These are phyloP conservation scores for Tuber melanosporum DNA, from an alignment of 495 filamentous ascomycete genomes.

Conservation along the genomic window DNA sequence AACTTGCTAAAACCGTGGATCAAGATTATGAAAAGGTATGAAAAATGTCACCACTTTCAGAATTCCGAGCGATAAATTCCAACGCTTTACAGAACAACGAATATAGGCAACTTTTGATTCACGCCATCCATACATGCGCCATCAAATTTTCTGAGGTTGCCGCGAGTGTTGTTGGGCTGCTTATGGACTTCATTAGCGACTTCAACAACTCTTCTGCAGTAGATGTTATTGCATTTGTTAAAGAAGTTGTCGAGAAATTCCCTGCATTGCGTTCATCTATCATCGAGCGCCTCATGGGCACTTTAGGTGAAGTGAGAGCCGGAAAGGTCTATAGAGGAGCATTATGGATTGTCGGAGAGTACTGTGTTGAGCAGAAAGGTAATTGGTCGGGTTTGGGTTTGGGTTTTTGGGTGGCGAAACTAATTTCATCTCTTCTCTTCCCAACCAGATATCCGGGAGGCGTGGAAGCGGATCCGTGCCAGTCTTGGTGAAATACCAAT, in stretches of 20 bases:
- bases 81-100: slow-evolving; percentile 65
- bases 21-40: slow-evolving; percentile 90
- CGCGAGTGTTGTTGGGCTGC: slow-evolving; percentile 85
- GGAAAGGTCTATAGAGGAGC: slow-evolving; percentile 96
- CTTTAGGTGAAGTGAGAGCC: slow-evolving; percentile 85
- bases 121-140: slow-evolving; percentile 94
- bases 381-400: neutral
- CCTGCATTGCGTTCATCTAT: slow-evolving; percentile 80
- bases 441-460: slow-evolving; percentile 72
- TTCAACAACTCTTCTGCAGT: slow-evolving; percentile 96
- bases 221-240: slow-evolving; percentile 96
- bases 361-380: slow-evolving; percentile 73
- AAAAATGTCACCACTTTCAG: slow-evolving; percentile 28
- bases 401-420: neutral
- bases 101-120: slow-evolving; percentile 90
- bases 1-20: slow-evolving; percentile 93
- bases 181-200: slow-evolving; percentile 99
- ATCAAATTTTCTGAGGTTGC: slow-evolving; percentile 99
- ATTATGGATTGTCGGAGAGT: slow-evolving; percentile 97
- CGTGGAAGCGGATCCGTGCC: slow-evolving; percentile 91
- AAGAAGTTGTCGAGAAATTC: slow-evolving; percentile 98
- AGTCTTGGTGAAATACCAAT: slow-evolving; percentile 98
- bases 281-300: slow-evolving; percentile 79
- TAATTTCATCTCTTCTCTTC: neutral
- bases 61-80: slow-evolving; percentile 21